Conservation (phyloP, 495 filamentous ascomycete species). For the Penicillium atrosanguineum region DNA sequence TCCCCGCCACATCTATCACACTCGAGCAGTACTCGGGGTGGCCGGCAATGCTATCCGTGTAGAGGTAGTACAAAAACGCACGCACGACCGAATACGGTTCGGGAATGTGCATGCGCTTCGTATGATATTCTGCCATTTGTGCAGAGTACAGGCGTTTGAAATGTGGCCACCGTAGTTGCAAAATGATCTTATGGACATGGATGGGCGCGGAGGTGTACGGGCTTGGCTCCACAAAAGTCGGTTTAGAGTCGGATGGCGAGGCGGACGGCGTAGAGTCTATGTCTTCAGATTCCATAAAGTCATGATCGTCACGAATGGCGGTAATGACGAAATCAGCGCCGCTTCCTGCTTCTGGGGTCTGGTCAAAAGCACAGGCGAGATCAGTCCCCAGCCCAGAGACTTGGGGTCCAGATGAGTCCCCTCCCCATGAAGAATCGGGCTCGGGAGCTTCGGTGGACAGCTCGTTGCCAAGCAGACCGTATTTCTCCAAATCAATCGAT, state of each 20-base stretch:
- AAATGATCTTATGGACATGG: constrained; percentile 84
- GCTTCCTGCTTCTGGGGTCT: constrained; percentile 71
- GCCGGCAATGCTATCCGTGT: constrained; percentile 85
- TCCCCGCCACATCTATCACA: constrained; percentile 84
- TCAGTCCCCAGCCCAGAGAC: constrained; percentile 73
- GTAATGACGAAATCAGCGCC: constrained; percentile 85
- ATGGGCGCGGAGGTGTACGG: constrained; percentile 77
- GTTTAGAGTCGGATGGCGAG: constrained; percentile 39
- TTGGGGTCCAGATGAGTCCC: constrained; percentile 44
- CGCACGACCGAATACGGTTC: constrained; percentile 93
- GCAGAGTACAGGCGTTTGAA: constrained; percentile 86
- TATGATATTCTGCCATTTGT: constrained; percentile 96
- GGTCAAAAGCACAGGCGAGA: constrained; percentile 80
- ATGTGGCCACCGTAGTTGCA: constrained; percentile 94
- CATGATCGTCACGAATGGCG: constrained; percentile 66
- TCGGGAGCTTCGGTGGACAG: constrained; percentile 59
- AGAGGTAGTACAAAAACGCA: constrained; percentile 92
- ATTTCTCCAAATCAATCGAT: constrained; percentile 81
- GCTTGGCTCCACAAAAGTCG: constrained; percentile 61
- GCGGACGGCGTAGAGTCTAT: constrained; percentile 40
- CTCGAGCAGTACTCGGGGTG: constrained; percentile 63
- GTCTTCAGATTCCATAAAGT: constrained; percentile 53
- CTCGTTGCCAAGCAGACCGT: constrained; percentile 83
- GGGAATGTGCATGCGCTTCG: constrained; percentile 94
- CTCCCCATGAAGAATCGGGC: constrained; percentile 50